Base-by-base conservation (phyloP, 2,329 filamentous ascomycete genomes). In the Fusarium mexicanum region DNA sequence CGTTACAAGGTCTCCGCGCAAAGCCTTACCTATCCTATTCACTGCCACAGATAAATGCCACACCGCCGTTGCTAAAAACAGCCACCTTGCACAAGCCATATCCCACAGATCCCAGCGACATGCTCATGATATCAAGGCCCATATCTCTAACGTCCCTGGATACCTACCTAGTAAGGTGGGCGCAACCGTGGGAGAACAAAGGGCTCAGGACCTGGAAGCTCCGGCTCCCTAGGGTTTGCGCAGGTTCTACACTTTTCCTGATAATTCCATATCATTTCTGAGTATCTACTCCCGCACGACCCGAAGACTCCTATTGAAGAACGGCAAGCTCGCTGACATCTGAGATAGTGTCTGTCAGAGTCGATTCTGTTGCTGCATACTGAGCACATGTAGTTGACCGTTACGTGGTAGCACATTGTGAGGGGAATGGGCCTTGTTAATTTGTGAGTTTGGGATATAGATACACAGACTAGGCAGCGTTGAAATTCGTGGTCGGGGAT, bases 381-480 rank as follows among this genome's bases (percentile, higher is more conserved):
- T 0, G 53, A 48, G n/a, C 63, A 68, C 46, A 68, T 61, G 26
- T 67, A 68, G 11, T 62, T 64, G 35, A 62, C 35, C 26, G 20
- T 47, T 18, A 68, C 37, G 2, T 44, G 14, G 20, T 68, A 68
- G 18, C 64, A 68, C 63, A 68, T 65, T 41, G 14, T n/a, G 35
- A 29, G 11, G 5, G 41, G 16, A n/a, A 10, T 11, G 24, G 3
- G n/a, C 14, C 3, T 59, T 26, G 5, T 22, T 46, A 3, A 14
- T 1, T n/a, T 13, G 1, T n/a, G 16, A 12, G 14, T 37, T 24
- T 20, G 5, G 5, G 10, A 17, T 17, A 13, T 4, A n/a, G 35
- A 29, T 29, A 20, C 35, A 43, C 51, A 55, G 11, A 40, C 17
- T 41, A 29, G 24, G 20, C 20, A 43, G 26, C 14, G 10, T 55